Conservation (phyloP, 495 filamentous ascomycete species). For the Lepidopterella palustris region DNA sequence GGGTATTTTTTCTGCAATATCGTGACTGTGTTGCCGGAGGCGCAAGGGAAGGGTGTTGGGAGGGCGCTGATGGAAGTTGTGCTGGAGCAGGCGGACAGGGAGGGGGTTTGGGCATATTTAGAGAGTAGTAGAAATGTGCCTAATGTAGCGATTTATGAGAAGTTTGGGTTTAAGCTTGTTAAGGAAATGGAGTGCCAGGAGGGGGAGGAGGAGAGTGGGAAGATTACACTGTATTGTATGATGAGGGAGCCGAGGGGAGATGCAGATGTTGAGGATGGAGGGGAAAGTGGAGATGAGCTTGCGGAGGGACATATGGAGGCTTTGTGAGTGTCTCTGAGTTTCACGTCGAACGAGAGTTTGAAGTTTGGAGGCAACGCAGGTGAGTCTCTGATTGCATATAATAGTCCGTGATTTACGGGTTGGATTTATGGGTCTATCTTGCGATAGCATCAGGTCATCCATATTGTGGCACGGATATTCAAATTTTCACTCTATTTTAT, state of each 20-base stretch:
- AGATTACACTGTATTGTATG: conserved; percentile 46
- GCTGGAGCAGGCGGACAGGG: conserved; percentile 51
- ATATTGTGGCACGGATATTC: too few relatives aligned
- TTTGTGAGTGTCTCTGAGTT: not conserved
- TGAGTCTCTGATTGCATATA: too few relatives aligned
- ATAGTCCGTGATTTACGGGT: too few relatives aligned
- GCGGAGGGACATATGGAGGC: not conserved
- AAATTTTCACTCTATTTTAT: too few relatives aligned
- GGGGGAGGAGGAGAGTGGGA: conserved; percentile 48
- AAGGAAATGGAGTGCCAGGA: conserved; percentile 59
- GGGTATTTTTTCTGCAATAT: conserved; percentile 70
- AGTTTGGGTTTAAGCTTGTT: conserved; percentile 55
- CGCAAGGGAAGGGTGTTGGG: conserved; percentile 55
- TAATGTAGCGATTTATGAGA: conserved; percentile 60
- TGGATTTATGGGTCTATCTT: too few relatives aligned
- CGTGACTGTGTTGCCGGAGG: conserved; percentile 54
- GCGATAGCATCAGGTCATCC: not conserved
- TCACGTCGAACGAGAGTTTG: not conserved
- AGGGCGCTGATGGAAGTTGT: conserved; percentile 53
- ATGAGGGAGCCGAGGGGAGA: conserved; percentile 42
- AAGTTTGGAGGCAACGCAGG: not conserved
- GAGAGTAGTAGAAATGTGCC: conserved; percentile 57
- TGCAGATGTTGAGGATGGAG: not conserved
- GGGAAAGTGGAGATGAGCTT: not conserved
- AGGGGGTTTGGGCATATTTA: conserved; percentile 57